Conservation (phyloP, 2,329 filamentous ascomycete genomes). For the Neoascochyta sp. region DNA sequence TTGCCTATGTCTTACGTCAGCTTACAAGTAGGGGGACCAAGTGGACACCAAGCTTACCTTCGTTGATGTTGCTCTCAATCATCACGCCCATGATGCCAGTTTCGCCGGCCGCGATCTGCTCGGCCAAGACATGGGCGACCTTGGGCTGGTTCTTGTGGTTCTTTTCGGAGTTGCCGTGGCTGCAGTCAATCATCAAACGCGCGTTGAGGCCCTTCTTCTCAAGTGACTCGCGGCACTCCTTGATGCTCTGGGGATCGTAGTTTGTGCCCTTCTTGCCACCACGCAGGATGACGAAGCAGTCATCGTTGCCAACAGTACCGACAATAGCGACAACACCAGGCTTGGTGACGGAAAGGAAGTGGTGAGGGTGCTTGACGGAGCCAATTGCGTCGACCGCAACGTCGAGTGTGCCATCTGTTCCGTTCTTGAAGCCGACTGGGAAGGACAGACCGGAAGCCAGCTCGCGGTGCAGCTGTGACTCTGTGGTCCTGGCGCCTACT, state of each 20-base stretch:
- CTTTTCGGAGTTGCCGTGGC: constrained; percentile 93
- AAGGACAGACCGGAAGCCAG: constrained; percentile 90
- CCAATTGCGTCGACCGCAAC: constrained; percentile 96
- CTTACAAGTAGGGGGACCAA: not conserved
- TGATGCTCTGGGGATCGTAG: constrained; percentile 81
- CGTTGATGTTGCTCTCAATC: constrained; percentile 97
- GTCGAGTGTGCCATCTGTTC: constrained; percentile 83
- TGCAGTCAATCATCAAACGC: constrained; percentile 95
- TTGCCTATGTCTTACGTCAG: constrained; percentile 52
- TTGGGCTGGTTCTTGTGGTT: constrained; percentile 97
- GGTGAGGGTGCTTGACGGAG: constrained; percentile 84
- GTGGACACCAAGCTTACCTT: no score
- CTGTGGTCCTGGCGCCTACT: constrained; percentile 92
- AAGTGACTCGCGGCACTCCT: constrained; percentile 75
- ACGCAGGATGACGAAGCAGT: constrained; percentile 94
- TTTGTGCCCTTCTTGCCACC: constrained; percentile 93
- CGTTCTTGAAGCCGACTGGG: constrained; percentile 99
- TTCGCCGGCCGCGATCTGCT: constrained; percentile 83
- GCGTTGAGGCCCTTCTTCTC: constrained; percentile 68
- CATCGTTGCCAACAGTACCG: constrained; percentile 88
- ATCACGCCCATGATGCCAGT: constrained; percentile 91
- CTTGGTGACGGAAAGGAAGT: constrained; percentile 97
- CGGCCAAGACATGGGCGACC: constrained; percentile 75
- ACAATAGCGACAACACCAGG: constrained; percentile 93
- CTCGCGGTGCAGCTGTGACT: constrained; percentile 93